Conservation (phyloP, 2,329 filamentous ascomycete species). For the Aspergillus fumigatus region DNA sequence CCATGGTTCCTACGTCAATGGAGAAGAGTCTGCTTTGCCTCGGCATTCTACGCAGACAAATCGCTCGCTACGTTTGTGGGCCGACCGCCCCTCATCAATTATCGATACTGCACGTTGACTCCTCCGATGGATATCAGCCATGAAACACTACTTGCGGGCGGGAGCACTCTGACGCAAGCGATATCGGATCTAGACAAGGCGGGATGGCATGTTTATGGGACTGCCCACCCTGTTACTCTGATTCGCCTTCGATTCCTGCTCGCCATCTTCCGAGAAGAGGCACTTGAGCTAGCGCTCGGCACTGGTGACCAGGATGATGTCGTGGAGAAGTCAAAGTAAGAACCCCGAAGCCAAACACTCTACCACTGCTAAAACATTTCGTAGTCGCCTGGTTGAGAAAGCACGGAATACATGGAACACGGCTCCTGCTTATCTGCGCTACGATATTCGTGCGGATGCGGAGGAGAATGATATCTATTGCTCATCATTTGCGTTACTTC, state of each 20-base stretch:
- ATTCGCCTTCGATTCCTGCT: constrained; percentile 25
- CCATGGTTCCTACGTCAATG: constrained; percentile 42
- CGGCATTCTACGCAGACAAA: constrained; percentile 46
- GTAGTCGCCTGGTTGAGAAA: constrained; percentile 23
- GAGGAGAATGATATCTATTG: constrained; percentile 9
- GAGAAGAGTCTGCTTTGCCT: constrained; percentile 38
- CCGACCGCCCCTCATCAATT: constrained; percentile 44
- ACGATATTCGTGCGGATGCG: constrained; percentile 14
- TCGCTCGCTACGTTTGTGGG: constrained; percentile 49
- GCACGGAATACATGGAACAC: constrained; percentile 22
- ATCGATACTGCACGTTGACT: constrained; percentile 39
- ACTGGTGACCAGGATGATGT: constrained; percentile 19
- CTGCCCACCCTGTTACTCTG: constrained; percentile 16
- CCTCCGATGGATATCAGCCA: constrained; percentile 32
- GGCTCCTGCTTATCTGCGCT: constrained; percentile 23
- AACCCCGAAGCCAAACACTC: not conserved
- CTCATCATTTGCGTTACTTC: constrained; percentile 18
- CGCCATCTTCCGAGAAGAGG: constrained; percentile 25
- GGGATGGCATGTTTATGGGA: constrained; percentile 25
- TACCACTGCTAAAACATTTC: not conserved
- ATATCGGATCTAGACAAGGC: constrained; percentile 22
- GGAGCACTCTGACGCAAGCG: constrained; percentile 19
- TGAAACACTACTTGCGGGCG: constrained; percentile 23
- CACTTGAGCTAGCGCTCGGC: constrained; percentile 29
- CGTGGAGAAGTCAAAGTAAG: constrained; percentile 24